A percentile compares a stretch with the other conserved stretches of the same genome.
These are phyloP conservation scores for Zalaria obscura DNA, from an alignment of 2,329 filamentous ascomycete genomes.

Conservation along the genomic window DNA sequence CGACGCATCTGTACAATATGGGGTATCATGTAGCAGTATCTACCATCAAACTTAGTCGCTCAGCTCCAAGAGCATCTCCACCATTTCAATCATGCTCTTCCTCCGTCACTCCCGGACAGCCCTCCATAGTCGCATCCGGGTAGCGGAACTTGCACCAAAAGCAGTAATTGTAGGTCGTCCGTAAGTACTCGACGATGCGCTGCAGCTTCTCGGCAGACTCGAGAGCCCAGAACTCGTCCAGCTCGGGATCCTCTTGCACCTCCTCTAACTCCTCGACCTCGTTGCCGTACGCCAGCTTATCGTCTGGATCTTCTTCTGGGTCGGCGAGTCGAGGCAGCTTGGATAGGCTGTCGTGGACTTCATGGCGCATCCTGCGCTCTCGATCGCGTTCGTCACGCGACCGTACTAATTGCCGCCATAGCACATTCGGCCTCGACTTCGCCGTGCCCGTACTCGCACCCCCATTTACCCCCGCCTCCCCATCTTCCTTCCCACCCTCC, in stretches of 20 bases:
- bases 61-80: neutral
- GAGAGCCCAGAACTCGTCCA: conserved; percentile 65
- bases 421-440: conserved; percentile 46
- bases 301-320: conserved; percentile 56
- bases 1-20: neutral
- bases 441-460: conserved; percentile 4
- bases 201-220: conserved; percentile 51
- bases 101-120: conserved; percentile 76
- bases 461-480: conserved; percentile 11
- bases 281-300: conserved; percentile 53
- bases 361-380: conserved; percentile 49
- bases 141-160: conserved; percentile 93
- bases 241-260: conserved; percentile 66
- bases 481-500: conserved; percentile 22
- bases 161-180: conserved; percentile 66
- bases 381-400: conserved; percentile 56
- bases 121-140: conserved; percentile 59
- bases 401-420: conserved; percentile 65
- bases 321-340: conserved; percentile 47
- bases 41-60: neutral
- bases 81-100: conserved; percentile 55
- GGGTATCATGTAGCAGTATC: neutral
- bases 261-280: conserved; percentile 50
- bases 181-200: conserved; percentile 53
- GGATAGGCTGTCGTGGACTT: conserved; percentile 50